Evolutionary conservation across 495 filamentous ascomycete genomes (phyloP), one percentile per base, ranked within the genome.

Genomic region (Jackrogersella multiformis): DNA sequence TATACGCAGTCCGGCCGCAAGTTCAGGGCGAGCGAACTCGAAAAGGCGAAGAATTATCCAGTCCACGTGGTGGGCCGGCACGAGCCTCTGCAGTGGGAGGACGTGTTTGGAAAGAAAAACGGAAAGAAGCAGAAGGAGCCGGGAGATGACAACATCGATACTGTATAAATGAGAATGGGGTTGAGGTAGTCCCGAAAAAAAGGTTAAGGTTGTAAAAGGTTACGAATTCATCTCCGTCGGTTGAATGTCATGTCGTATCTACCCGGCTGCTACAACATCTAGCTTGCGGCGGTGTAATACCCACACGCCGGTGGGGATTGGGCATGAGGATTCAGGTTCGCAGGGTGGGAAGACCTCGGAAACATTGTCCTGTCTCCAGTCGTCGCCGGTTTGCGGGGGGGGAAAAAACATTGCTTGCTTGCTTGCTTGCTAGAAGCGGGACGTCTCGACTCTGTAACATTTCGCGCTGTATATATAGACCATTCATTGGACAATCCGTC

Each of bases 61-160:
- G 58, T 81, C 12, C 63, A 77, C 16, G 62, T 81, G 48, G 68
- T 77, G 12, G 78, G 76, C 20, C 23, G 38, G 2, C 18, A 44
- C 3, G 30, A 41, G 24, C 62, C 74, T 13, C 54, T 68, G 20
- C 15, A 56, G 10, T 79, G 63, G 61, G 32, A 66, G 4, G 71
- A 75, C 1, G 74, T 77, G 7, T 80, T 79, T 28, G 8, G 15
- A 5, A 58, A 39, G 18, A 20, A 12, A 23, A 13, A 36, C 15
- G 12, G 36, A 18, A 26, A 30, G 15, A 2, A n/a, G n/a, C n/a
- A n/a, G n/a, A n/a, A n/a, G 15, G 12, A 56, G 15, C 12, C 53
- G 21, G n/a, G 20, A 23, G 53, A 56, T 5, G 35, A 56, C 4
- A 13, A n/a, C 1, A 44, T 34, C 20, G 52, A 41, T 1, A 55